Base-by-base conservation (phyloP, 1,139 yeast species). In the Suhomyces atakaporum region DNA sequence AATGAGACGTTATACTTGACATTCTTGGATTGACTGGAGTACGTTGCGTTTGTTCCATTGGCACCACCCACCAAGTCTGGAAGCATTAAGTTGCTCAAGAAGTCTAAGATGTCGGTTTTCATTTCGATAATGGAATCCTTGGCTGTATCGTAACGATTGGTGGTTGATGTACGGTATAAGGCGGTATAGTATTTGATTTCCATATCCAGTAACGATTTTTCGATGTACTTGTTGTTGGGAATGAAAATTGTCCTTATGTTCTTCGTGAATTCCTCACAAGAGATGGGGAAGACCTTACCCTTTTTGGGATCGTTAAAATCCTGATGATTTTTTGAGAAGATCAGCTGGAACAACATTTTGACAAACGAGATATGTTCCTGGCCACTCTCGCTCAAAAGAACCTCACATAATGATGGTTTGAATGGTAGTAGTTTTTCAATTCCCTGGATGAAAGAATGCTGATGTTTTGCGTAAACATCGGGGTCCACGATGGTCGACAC, bases 381-480 rank as follows among this genome's bases (percentile, higher is more conserved):
- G 12, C 39, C 41, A 6, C 42, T 33, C 11, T 51, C 46, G 38
- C 59, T 50, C 10, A 77, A 43, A 13, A 38, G 25, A 7, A 66
- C 51, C 4, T 70, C 69, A 48, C 83, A 71, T 20, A 76, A 36
- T 2, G 66, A 44, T 2, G 66, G 66, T 27, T 79, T 77, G 1
- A 63, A 35, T 1, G 67, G 66, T 4, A 85, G 51, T 5, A 81
- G 52, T 7, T 63, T 52, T 43, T 82, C 83, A 3, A 87, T 67
- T 0, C 88, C 92, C 43, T 87, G 95, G 6, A 90, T 79, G 18
- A 78, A 77, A 0, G 95, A 84, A 46, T 81, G 69, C 47, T 81
- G 86, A 35, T 81, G 78, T 27, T 77, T 75, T 2, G 96, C 92
- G 39, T 65, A 62, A 30, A 83, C 57, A 53, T 88, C 88, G 0